A percentile compares a stretch with the other conserved stretches of the same genome.
These are phyloP conservation scores for Teratosphaeria epicoccoides DNA, from an alignment of 2,329 filamentous ascomycete genomes.

Conservation along the genomic window DNA sequence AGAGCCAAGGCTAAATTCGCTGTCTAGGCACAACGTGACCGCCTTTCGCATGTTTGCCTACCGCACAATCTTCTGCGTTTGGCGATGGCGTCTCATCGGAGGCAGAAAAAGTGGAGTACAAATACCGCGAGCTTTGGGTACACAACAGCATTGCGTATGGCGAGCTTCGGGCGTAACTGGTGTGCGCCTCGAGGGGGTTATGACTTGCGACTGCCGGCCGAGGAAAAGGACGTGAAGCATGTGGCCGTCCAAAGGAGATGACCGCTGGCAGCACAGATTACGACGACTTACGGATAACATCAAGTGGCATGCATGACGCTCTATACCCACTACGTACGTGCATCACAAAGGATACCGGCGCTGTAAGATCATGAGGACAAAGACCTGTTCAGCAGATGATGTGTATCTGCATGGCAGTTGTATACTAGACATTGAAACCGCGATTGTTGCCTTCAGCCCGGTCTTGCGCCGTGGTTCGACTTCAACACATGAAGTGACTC, in stretches of 20 bases:
- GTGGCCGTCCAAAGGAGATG: conserved; percentile 8
- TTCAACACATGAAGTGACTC: too few relatives aligned
- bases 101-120: not conserved
- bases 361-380: not conserved
- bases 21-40: conserved; percentile 45
- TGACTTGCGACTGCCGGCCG: not conserved
- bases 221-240: conserved; percentile 8
- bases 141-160: conserved; percentile 2
- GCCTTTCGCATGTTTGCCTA: not conserved
- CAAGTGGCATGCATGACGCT: not conserved
- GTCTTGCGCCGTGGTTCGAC: too few relatives aligned
- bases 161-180: conserved; percentile 1
- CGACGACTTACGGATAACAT: not conserved
- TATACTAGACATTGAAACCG: not conserved
- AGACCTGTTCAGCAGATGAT: not conserved
- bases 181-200: not conserved
- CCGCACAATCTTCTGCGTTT: not conserved
- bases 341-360: not conserved
- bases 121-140: not conserved
- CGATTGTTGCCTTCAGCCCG: not conserved
- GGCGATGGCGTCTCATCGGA: not conserved
- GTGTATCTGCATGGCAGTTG: not conserved
- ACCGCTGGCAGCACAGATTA: not conserved
- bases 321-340: not conserved
- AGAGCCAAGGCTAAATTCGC: conserved; percentile 90